Evolutionary conservation across 352 stramenopile species (phyloP).

Genomic region (Phytophthora brassicae): DNA sequence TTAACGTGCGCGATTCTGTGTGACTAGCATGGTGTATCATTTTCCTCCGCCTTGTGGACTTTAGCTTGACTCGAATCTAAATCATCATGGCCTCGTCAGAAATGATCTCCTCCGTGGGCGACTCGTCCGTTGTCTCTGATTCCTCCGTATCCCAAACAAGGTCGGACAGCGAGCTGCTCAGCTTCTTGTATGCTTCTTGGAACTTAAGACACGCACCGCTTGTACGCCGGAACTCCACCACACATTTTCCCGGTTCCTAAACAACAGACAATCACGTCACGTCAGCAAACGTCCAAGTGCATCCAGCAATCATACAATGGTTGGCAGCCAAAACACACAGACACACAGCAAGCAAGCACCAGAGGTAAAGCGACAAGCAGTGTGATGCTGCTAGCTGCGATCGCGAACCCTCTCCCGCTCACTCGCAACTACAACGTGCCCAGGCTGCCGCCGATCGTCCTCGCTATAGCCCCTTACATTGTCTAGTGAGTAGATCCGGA

Average conservation of each 20-base stretch:
- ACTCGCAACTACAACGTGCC: conserved; percentile 24
- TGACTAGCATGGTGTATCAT: neutral
- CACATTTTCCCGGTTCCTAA: conserved; percentile 49
- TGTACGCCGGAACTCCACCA: conserved; percentile 77
- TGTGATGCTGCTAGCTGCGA: conserved; percentile 25
- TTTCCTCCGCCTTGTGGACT: conserved; percentile 8
- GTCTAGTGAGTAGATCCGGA: conserved; percentile 67
- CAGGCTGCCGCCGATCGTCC: conserved; percentile 17
- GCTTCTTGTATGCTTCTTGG: conserved; percentile 69
- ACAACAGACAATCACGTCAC: conserved; percentile 29
- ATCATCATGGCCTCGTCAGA: conserved; percentile 86
- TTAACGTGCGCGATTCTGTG: conserved; percentile 6
- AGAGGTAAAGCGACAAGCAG: conserved; percentile 28
- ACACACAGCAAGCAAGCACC: conserved; percentile 29
- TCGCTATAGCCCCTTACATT: conserved; percentile 57
- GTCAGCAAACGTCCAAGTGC: conserved; percentile 25
- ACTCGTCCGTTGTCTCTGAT: conserved; percentile 20
- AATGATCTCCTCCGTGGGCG: conserved; percentile 66
- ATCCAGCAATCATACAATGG: conserved; percentile 21
- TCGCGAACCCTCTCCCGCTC: conserved; percentile 18
- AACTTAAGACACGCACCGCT: conserved; percentile 74
- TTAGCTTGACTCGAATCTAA: conserved; percentile 29
- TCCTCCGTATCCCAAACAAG: conserved; percentile 55
- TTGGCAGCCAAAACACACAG: conserved; percentile 23
- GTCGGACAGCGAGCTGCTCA: conserved; percentile 53